phyloP scores from a whole-genome alignment of 768 basidiomycete genomes.

The Boletus patriciae region DNA sequence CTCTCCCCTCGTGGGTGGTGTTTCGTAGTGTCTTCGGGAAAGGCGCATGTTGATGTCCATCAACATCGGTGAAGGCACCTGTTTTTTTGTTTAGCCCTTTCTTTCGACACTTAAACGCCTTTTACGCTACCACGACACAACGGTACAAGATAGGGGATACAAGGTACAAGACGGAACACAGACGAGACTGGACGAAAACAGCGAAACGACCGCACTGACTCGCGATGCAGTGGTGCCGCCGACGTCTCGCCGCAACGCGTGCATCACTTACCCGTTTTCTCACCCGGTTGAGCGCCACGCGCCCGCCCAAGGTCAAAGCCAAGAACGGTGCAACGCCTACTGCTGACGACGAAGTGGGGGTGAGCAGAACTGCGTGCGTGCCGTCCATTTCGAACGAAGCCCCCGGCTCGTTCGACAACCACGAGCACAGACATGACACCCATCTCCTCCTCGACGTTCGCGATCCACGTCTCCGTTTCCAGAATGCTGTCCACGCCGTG shows the following conservation, averaged over 20 bases:
- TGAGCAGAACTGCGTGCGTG: not conserved
- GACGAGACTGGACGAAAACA: no score
- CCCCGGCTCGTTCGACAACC: not conserved
- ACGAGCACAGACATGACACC: conserved; percentile 1
- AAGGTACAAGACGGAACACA: not conserved
- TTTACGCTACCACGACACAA: not conserved
- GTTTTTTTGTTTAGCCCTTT: not conserved
- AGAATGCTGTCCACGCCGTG: conserved; percentile 42
- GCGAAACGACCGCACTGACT: no score
- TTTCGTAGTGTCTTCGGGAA: conserved; percentile 1
- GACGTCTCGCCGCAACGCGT: conserved; percentile 10
- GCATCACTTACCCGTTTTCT: conserved; percentile 10
- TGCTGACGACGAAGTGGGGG: not conserved
- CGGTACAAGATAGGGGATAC: not conserved
- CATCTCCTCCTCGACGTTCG: conserved; percentile 21
- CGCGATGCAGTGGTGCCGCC: conserved; percentile 24
- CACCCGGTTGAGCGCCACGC: conserved; percentile 10
- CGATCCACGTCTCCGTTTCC: conserved; percentile 36
- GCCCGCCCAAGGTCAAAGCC: not conserved
- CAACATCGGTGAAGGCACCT: not conserved
- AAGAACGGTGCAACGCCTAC: not conserved
- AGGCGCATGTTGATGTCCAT: conserved; percentile 1
- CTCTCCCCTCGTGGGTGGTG: conserved; percentile 13
- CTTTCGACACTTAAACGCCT: not conserved
- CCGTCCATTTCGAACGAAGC: conserved; percentile 7